Conservation (phyloP, 2,329 filamentous ascomycete genomes). For the Dactylellina drechsleri region DNA sequence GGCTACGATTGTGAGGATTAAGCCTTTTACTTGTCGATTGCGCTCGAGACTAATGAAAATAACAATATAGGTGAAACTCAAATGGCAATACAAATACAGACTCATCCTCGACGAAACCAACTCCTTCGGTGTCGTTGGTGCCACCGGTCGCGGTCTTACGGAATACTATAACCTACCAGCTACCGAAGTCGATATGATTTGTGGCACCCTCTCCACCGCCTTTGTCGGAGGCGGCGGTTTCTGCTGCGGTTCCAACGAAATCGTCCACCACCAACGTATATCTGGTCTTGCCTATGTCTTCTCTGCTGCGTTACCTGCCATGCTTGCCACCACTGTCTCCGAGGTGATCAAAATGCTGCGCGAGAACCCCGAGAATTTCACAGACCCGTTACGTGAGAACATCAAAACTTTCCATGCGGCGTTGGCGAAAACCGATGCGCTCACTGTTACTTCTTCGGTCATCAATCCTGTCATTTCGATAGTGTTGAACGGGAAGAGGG, state of each 20-base stretch:
- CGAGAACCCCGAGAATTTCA: conserved; percentile 78
- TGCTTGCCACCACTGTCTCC: conserved; percentile 93
- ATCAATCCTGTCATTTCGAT: conserved; percentile 39
- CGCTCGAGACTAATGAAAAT: conserved; percentile 14
- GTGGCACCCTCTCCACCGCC: conserved; percentile 89
- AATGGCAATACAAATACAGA: conserved; percentile 96
- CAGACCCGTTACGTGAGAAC: conserved; percentile 82
- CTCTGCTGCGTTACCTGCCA: conserved; percentile 90
- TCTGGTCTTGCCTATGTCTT: conserved; percentile 92
- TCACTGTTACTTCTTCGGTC: conserved; percentile 64
- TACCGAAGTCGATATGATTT: conserved; percentile 93
- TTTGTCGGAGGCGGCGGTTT: conserved; percentile 94
- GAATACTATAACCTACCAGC: conserved; percentile 97
- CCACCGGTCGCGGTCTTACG: conserved; percentile 89
- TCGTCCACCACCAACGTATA: conserved; percentile 95
- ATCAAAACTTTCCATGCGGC: conserved; percentile 85
- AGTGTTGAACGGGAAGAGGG: conserved; percentile 37
- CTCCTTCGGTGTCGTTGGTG: conserved; percentile 93
- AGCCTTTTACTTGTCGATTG: no score
- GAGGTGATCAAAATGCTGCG: conserved; percentile 89
- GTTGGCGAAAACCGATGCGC: conserved; percentile 96
- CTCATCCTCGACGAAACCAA: conserved; percentile 97
- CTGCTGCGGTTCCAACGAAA: conserved; percentile 89
- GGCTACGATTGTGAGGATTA: conserved; percentile 76
- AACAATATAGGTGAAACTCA: conserved; percentile 77